Percentiles rank a stretch among this genome's conserved stretches.
These are phyloP conservation scores for Endogone sp. DNA, from an alignment of 192 early-diverging fungal species.

Conservation along the genomic window DNA sequence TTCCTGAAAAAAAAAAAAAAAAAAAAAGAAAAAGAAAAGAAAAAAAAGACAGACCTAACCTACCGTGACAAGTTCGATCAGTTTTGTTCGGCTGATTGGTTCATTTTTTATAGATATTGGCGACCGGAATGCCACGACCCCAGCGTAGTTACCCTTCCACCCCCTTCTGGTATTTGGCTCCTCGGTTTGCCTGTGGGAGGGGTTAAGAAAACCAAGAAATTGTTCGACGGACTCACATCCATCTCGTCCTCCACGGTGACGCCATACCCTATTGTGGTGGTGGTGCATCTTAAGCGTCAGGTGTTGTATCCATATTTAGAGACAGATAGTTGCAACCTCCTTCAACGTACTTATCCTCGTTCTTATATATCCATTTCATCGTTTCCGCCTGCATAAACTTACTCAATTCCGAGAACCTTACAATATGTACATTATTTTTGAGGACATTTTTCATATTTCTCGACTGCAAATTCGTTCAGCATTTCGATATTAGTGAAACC, in stretches of 20 bases:
- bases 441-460: background rate
- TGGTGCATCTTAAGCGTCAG: too few relatives aligned
- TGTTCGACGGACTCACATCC: background rate
- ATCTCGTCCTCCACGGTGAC: background rate
- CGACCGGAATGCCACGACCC: background rate
- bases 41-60: too few relatives aligned
- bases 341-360: background rate
- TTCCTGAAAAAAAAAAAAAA: too few relatives aligned
- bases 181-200: background rate
- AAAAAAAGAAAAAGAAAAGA: too few relatives aligned
- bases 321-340: too few relatives aligned
- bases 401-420: background rate
- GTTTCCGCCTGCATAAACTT: background rate
- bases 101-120: background rate
- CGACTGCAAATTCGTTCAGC: background rate
- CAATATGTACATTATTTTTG: background rate
- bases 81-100: background rate
- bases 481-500: too few relatives aligned
- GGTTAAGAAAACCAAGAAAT: background rate
- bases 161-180: background rate
- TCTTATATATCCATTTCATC: background rate
- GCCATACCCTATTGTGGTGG: background rate
- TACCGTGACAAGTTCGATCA: background rate
- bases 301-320: too few relatives aligned
- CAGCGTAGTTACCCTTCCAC: background rate